Evolutionary conservation across 192 early-diverging fungal species (phyloP), one percentile per base, ranked within the genome.

Genomic region (Coemansia sp.): DNA sequence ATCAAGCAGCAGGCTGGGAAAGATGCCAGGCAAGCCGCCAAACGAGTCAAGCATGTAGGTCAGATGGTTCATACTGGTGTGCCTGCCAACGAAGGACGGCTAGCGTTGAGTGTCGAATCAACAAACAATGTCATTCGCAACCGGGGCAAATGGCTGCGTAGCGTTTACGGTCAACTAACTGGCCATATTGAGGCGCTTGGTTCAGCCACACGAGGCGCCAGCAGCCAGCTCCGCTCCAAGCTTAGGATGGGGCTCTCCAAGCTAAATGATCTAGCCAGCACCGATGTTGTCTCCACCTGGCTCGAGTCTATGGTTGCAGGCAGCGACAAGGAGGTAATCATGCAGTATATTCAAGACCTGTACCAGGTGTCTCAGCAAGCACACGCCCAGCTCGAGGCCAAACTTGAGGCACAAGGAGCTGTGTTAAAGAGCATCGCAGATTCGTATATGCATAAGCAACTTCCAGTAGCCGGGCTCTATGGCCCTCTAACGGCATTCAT

Each of bases 401-500:
- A 51, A 55, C 72, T 81, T 9, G 64, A 79, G 35, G 58, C 62
- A 2, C 78, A 75, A 39, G 38, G 63, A 5, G 33, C 56, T 6
- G 67, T 75, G 7, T 39, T 81, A 20, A 59, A 74, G 21, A 65
- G 38, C 2, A 75, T 72, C 28, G 73, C 55, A 1, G 51, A 28
- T 35, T 61, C 61, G 5, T 66, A 75, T 36, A 9, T 69, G 10
- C 39, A 56, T 16, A 37, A 45, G 28, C 59, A 42, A 38, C 63
- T 81, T 38, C 73, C 69, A 16, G 33, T 81, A n/a, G 66, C 78
- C 21, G 55, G 73, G n/a, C 35, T 57, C 38, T 81, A 72, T 23
- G 69, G 57, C 10, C 65, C 78, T 0, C 33, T 75, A 10, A 55
- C 69, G 0, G 60, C 63, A 6, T 33, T 75, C 40, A 55, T 67